Evolutionary conservation across 164 flowering plant species (phyloP).

Genomic region (Macadamia tetraphylla): DNA sequence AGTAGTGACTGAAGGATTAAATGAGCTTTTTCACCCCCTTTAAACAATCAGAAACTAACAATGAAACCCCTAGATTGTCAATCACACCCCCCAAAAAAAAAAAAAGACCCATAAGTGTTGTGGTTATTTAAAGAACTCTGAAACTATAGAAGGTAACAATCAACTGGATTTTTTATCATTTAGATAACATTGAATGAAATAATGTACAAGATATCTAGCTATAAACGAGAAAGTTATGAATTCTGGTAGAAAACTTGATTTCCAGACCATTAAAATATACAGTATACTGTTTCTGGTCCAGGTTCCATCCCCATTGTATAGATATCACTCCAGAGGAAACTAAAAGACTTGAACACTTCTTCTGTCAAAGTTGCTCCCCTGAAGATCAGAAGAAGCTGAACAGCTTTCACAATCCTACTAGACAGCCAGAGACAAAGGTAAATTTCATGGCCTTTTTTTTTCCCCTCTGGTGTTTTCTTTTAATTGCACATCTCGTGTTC

Average conservation of each 20-base stretch:
- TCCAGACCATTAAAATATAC: background rate
- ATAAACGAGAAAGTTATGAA: no score
- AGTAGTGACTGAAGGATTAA: no score
- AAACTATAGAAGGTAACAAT: no score
- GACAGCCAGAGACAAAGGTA: constrained; percentile 61
- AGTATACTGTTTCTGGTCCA: constrained; percentile 25
- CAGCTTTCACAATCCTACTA: constrained; percentile 32
- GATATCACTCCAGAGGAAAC: constrained; percentile 64
- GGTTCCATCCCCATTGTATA: constrained; percentile 82
- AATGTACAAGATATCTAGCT: no score
- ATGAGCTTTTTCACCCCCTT: no score
- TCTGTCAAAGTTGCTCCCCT: constrained; percentile 54
- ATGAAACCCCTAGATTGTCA: no score
- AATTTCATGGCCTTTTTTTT: constrained; percentile 3
- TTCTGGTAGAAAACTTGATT: background rate
- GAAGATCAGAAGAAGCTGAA: constrained; percentile 51
- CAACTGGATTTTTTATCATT: background rate
- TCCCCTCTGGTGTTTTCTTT: background rate
- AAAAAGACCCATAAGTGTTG: no score
- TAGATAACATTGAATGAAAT: no score
- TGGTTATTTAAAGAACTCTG: no score
- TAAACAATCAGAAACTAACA: no score
- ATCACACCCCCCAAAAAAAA: no score
- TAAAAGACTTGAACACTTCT: constrained; percentile 59
- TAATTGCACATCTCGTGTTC: no score